These are phyloP conservation scores for Crithidia sp. DNA, from an alignment of 208 protist species.

Conservation along the genomic window DNA sequence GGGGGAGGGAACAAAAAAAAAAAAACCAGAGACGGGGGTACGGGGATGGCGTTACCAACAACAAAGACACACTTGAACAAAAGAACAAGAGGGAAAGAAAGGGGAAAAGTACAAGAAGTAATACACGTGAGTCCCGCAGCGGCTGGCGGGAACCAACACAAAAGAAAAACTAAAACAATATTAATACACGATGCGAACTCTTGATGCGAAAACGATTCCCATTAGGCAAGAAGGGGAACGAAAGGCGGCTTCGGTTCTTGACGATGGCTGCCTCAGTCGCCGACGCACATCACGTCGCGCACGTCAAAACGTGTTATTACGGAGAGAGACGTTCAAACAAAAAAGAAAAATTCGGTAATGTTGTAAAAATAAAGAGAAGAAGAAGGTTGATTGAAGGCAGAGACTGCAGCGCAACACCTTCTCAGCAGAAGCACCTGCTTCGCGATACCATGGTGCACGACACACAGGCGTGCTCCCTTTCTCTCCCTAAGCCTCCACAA, in stretches of 20 bases:
- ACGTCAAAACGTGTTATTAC: no score
- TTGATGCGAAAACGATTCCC: background rate
- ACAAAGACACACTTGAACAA: no score
- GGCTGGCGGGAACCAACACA: background rate
- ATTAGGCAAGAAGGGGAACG: background rate
- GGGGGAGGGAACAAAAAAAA: constrained; percentile 18
- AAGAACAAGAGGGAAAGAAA: no score
- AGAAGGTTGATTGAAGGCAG: background rate
- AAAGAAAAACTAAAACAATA: constrained; percentile 9
- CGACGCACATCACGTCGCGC: background rate
- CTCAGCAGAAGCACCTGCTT: background rate
- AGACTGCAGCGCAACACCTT: background rate
- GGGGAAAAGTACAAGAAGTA: no score
- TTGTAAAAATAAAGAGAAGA: background rate
- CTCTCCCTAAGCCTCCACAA: background rate
- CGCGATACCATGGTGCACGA: no score
- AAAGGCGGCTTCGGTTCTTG: no score
- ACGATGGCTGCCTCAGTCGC: background rate
- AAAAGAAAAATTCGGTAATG: background rate
- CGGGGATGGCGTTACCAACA: no score
- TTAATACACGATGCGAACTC: background rate
- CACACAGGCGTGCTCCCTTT: background rate
- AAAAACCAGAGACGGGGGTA: constrained; percentile 8
- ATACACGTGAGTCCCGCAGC: background rate
- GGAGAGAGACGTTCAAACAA: background rate